Evolutionary conservation across 1,139 yeast genomes (phyloP).

Genomic region (Pichia norvegensis): DNA sequence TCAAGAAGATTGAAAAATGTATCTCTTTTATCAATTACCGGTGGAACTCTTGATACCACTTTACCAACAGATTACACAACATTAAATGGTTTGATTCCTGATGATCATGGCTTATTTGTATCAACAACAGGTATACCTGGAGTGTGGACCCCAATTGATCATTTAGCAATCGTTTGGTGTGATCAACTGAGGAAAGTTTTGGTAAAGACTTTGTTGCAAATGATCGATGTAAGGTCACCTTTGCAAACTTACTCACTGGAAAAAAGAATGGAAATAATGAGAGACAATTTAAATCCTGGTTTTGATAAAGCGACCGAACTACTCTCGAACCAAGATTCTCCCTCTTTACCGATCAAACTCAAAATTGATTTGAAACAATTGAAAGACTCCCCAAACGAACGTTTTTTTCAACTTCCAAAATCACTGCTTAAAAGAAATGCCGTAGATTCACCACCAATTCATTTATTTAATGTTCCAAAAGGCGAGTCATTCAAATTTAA

Average conservation of each 20-base stretch:
- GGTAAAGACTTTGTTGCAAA: constrained; percentile 51
- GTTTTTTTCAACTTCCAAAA: constrained; percentile 23
- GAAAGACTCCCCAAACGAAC: constrained; percentile 26
- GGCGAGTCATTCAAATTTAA: constrained; percentile 25
- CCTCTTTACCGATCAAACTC: constrained; percentile 24
- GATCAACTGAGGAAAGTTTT: constrained; percentile 67
- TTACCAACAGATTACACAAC: constrained; percentile 93
- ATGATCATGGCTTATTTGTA: constrained; percentile 70
- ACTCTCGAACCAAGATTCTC: constrained; percentile 25
- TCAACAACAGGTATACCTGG: constrained; percentile 81
- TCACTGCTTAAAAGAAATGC: constrained; percentile 16
- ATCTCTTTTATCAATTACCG: constrained; percentile 72
- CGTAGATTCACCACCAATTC: constrained; percentile 24
- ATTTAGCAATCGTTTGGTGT: constrained; percentile 96
- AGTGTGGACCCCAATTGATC: constrained; percentile 95
- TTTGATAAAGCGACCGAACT: constrained; percentile 24
- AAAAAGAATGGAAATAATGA: constrained; percentile 52
- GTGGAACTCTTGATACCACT: constrained; percentile 76
- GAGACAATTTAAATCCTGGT: constrained; percentile 48
- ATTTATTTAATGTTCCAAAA: constrained; percentile 28
- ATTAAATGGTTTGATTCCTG: constrained; percentile 64
- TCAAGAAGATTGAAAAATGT: constrained; percentile 38
- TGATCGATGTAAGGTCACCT: constrained; percentile 41
- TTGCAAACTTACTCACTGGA: constrained; percentile 42
- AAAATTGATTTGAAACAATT: constrained; percentile 31